These are phyloP conservation scores for Coelastrella sp. DNA, from an alignment of 139 green algal genomes.

Conservation along the genomic window DNA sequence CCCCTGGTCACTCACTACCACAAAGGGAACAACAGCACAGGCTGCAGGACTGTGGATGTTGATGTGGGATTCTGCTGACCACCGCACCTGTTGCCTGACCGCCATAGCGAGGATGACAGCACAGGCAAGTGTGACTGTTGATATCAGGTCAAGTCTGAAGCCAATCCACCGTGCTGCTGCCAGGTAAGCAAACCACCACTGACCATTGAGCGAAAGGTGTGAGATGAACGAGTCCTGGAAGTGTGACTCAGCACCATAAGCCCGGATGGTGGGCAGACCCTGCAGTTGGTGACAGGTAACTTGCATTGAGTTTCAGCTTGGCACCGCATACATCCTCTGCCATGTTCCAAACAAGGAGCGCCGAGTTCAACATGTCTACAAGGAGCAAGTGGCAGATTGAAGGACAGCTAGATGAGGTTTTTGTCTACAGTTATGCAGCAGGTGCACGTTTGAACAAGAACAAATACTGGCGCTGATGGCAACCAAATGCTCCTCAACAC, in stretches of 20 bases:
- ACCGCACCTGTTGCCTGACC: constrained; percentile 43
- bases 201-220: constrained; percentile 69
- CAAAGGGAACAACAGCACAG: background rate
- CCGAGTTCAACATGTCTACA: background rate
- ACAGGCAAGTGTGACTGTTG: constrained; percentile 68
- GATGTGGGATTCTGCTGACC: background rate
- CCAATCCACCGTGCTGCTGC: constrained; percentile 68
- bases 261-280: constrained; percentile 94
- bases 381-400: background rate
- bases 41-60: background rate
- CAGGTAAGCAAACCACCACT: constrained; percentile 75
- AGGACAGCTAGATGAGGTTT: background rate
- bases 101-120: constrained; percentile 76
- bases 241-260: constrained; percentile 74
- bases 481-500: background rate
- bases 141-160: constrained; percentile 77
- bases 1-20: no score
- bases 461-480: background rate
- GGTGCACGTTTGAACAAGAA: background rate
- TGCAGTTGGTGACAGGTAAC: constrained; percentile 26
- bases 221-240: constrained; percentile 71
- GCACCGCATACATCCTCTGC: background rate
- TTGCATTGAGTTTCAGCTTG: background rate
- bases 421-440: no score
- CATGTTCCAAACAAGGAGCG: background rate